Evolutionary conservation across 805 yeast species (phyloP), one percentile per base, ranked within the genome.

Genomic region (Metschnikowia shivogae): DNA sequence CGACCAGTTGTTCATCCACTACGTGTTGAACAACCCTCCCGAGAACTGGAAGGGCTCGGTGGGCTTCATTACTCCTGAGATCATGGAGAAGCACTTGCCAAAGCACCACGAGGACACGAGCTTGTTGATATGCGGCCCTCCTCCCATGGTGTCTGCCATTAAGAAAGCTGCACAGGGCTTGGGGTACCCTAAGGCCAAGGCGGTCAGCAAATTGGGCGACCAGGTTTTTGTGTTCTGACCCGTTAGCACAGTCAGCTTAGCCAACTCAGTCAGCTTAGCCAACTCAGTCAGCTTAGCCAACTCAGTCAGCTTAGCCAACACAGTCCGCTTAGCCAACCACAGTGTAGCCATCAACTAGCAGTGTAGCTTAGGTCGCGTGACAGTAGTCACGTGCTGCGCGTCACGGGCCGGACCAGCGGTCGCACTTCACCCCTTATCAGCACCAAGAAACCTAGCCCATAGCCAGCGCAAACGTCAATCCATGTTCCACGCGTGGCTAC

Each of bases 101-200:
- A 71, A 73, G 44, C 72, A 88, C 26, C 59, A 80, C 34, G 72
- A 67, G 34, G 82, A 81, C 54, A 70, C 79, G 48, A 86, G 85
- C 72, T 73, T 92, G 55, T 78, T 92, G 60, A 67, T 90, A 45
- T 90, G 97, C 70, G 98, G 97, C 36, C 97, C 97, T 39, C 95
- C 95, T 49, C 89, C 92, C 50, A 86, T 90, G 96, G 81, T 84
- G 37, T 77, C 86, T 48, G 84, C 90, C 48, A 77, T 87, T 64
- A 90, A 89, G 74, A 87, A 81, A 70, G 85, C 83, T 45, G 87
- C 92, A 34, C 70, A 68, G 40, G 76, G 77, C 22, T 74, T 89
- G 55, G 97, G 96, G 12, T 90, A 67, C 67, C 76, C 77, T 41
- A 89, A 89, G 76, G 89, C 96, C 40, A 85, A 81, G 67, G 93